Conservation (phyloP, 305 asterid genomes). For the Fraxinus dipetala region DNA sequence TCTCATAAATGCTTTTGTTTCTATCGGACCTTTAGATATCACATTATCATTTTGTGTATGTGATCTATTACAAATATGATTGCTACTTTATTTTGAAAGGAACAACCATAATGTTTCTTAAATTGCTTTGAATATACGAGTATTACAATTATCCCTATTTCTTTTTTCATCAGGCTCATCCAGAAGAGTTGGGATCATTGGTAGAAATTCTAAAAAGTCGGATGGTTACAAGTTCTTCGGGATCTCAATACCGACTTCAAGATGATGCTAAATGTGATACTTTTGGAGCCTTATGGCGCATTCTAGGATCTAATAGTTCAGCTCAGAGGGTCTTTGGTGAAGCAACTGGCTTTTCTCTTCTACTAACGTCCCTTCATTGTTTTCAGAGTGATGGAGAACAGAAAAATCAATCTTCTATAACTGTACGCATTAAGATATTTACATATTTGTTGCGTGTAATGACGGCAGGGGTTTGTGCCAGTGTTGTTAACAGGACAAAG, state of each 20-base stretch:
- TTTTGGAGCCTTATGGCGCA: constrained; percentile 92
- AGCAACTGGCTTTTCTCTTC: constrained; percentile 95
- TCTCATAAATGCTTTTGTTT: constrained; percentile 7
- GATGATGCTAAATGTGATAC: constrained; percentile 91
- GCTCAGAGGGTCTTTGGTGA: constrained; percentile 99
- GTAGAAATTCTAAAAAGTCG: constrained; percentile 94
- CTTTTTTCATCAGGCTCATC: constrained; percentile 61
- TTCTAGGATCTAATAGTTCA: constrained; percentile 69
- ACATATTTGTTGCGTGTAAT: constrained; percentile 83
- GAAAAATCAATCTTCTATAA: constrained; percentile 39
- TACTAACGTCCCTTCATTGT: constrained; percentile 81
- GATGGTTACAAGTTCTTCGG: constrained; percentile 83
- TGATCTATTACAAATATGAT: neutral
- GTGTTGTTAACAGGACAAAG: constrained; percentile 76
- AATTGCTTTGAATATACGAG: constrained; percentile 6
- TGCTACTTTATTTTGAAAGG: constrained; percentile 16
- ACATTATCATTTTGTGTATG: constrained; percentile 11
- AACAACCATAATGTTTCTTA: constrained; percentile 16
- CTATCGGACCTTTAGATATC: constrained; percentile 11
- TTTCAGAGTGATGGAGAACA: constrained; percentile 69
- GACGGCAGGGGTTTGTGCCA: constrained; percentile 81
- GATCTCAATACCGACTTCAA: constrained; percentile 75
- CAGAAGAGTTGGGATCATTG: constrained; percentile 85
- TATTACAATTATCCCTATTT: constrained; percentile 22
- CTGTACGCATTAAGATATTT: constrained; percentile 56